These are phyloP conservation scores for Xylariomycetidae sp. DNA, from an alignment of 2,329 filamentous ascomycete species.

Conservation along the genomic window DNA sequence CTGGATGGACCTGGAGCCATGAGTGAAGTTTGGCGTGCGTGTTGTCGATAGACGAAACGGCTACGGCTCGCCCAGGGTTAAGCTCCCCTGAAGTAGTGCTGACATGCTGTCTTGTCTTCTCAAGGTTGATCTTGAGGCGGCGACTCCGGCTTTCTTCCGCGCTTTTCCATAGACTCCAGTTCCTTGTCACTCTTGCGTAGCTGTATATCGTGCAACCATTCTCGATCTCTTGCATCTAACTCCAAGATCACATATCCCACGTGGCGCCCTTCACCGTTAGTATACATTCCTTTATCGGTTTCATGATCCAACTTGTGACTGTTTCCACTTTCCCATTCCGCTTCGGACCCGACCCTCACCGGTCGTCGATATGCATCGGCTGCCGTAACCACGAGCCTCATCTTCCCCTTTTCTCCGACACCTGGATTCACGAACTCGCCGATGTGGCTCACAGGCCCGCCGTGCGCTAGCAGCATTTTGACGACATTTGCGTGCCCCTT, in stretches of 20 bases:
- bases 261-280: not conserved
- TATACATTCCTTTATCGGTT: not conserved
- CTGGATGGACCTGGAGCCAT: too few relatives aligned
- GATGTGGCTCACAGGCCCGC: not conserved
- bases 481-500: not conserved
- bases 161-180: not conserved
- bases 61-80: too few relatives aligned
- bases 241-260: not conserved
- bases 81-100: too few relatives aligned
- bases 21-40: too few relatives aligned
- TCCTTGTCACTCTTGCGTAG: conserved; percentile 1
- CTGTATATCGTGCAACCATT: not conserved
- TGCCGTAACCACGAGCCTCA: not conserved
- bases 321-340: not conserved
- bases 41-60: too few relatives aligned
- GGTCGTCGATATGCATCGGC: not conserved
- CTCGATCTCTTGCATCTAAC: not conserved
- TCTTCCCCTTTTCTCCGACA: not conserved
- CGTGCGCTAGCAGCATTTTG: not conserved
- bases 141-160: not conserved
- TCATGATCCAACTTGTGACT: not conserved
- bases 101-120: too few relatives aligned
- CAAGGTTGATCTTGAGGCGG: too few relatives aligned
- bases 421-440: not conserved
- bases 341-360: not conserved